Conservation (phyloP, 202 grass and related monocot genomes). For the Alloteropsis angusta region DNA sequence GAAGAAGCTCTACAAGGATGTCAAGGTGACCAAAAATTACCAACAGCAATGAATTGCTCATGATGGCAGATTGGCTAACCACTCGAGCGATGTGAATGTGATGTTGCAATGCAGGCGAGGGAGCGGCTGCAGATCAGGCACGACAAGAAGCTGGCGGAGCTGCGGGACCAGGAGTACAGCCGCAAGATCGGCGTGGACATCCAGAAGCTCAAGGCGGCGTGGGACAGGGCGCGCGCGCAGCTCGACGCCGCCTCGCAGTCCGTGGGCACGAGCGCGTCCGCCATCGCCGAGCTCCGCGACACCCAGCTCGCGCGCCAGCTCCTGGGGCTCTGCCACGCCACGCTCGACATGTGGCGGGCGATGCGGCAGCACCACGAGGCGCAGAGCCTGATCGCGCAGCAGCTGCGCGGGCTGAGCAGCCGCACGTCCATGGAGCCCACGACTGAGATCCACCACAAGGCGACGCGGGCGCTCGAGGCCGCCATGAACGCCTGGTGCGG, state of each 20-base stretch:
- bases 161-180: slow-evolving; percentile 43
- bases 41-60: neutral
- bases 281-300: slow-evolving; percentile 51
- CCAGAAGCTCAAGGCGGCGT: slow-evolving; percentile 46
- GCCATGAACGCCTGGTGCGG: slow-evolving; percentile 47
- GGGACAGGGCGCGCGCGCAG: slow-evolving; percentile 39
- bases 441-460: slow-evolving; percentile 51
- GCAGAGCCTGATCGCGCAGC: slow-evolving; percentile 59
- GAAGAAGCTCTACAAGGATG: slow-evolving; percentile 77
- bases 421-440: slow-evolving; percentile 52
- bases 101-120: slow-evolving; percentile 30
- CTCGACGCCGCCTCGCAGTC: slow-evolving; percentile 21
- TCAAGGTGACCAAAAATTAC: slow-evolving; percentile 41
- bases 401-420: slow-evolving; percentile 63
- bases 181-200: slow-evolving; percentile 39
- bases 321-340: slow-evolving; percentile 40
- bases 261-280: slow-evolving; percentile 19
- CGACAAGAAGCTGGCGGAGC: slow-evolving; percentile 46
- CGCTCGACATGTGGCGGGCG: slow-evolving; percentile 56
- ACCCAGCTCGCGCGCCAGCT: slow-evolving; percentile 39
- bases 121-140: slow-evolving; percentile 51
- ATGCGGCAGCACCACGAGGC: slow-evolving; percentile 67
- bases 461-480: slow-evolving; percentile 55
- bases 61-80: neutral
- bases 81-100: neutral